Percentiles rank a stretch among this genome's conserved stretches.
phyloP scores from a whole-genome alignment of 2,329 filamentous ascomycete species.

The Rutstroemia sp. region DNA sequence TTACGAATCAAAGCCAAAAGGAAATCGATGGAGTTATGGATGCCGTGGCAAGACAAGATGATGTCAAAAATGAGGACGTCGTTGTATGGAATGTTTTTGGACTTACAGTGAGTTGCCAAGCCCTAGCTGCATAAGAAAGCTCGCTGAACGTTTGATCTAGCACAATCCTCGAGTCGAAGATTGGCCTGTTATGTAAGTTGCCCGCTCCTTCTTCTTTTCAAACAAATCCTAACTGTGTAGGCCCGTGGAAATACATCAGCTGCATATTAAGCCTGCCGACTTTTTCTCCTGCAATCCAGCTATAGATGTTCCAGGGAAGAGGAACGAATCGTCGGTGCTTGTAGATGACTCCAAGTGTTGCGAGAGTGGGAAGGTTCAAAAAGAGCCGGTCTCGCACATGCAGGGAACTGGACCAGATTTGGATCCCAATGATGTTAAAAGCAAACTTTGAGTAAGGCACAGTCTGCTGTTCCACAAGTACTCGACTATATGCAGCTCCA shows the following conservation, averaged over 20 bases:
- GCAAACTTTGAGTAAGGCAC: neutral
- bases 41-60: slow-evolving; percentile 73
- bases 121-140: neutral
- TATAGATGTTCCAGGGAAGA: slow-evolving; percentile 60
- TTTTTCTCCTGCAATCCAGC: slow-evolving; percentile 40
- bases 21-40: slow-evolving; percentile 42
- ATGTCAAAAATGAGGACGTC: slow-evolving; percentile 80
- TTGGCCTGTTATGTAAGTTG: slow-evolving; percentile 57
- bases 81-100: slow-evolving; percentile 87
- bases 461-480: too few relatives aligned
- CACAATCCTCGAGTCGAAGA: slow-evolving; percentile 85
- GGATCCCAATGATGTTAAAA: slow-evolving; percentile 11
- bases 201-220: slow-evolving; percentile 33
- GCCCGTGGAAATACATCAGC: slow-evolving; percentile 72
- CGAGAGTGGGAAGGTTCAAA: slow-evolving; percentile 17
- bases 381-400: slow-evolving; percentile 15
- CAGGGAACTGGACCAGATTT: slow-evolving; percentile 19
- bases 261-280: slow-evolving; percentile 55
- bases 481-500: too few relatives aligned
- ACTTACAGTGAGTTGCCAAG: slow-evolving; percentile 41
- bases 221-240: neutral
- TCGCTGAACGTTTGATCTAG: neutral
- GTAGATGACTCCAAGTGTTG: slow-evolving; percentile 14
- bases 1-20: slow-evolving; percentile 29
- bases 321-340: slow-evolving; percentile 28